Evolutionary conservation across 345 rosid genomes (phyloP).

Genomic region (Hibiscus mutabilis): DNA sequence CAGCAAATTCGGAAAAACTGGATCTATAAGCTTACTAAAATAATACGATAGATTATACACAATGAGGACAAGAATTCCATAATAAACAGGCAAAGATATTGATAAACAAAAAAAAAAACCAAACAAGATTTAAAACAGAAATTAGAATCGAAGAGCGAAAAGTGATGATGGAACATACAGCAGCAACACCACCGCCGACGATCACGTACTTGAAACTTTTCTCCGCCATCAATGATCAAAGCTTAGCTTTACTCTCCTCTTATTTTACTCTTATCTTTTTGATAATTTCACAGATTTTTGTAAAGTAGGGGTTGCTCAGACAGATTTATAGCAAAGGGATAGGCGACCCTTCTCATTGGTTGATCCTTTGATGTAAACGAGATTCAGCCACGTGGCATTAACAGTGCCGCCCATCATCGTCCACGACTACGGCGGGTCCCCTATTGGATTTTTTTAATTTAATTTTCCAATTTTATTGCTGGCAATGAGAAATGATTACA

Average conservation of each 20-base stretch:
- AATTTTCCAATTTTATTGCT: no score
- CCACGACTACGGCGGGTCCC: neutral
- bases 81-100: neutral
- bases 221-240: conserved; percentile 47
- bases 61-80: neutral
- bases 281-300: neutral
- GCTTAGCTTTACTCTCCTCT: neutral
- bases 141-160: neutral
- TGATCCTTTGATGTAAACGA: neutral
- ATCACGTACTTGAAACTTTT: conserved; percentile 85
- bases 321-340: neutral
- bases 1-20: neutral
- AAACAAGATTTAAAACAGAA: neutral
- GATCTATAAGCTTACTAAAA: neutral
- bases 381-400: conserved; percentile 16
- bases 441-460: no score
- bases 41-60: neutral
- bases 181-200: conserved; percentile 93
- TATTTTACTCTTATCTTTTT: neutral
- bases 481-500: no score
- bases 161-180: conserved; percentile 37
- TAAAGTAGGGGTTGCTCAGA: neutral
- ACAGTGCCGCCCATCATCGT: neutral
- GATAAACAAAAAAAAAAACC: neutral
- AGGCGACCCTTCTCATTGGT: conserved; percentile 6